Evolutionary conservation across 345 rosid genomes (phyloP).

Genomic region (Hypericum perforatum): DNA sequence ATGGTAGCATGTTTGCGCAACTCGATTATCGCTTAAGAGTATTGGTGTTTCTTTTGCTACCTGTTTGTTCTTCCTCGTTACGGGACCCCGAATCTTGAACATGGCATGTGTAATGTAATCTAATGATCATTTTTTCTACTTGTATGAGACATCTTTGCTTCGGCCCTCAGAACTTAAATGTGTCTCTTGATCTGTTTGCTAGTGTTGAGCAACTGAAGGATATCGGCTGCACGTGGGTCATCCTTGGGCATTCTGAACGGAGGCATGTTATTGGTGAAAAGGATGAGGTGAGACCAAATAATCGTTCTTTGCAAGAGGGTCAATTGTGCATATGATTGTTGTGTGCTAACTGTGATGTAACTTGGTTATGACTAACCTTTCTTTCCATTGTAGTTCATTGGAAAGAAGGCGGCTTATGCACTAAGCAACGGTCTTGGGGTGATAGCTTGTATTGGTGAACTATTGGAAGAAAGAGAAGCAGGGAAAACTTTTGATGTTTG

Average conservation of each 20-base stretch:
- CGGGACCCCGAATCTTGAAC: too few relatives aligned
- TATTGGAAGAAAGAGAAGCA: slow-evolving; percentile 82
- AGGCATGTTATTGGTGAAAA: slow-evolving; percentile 92
- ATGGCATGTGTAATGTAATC: too few relatives aligned
- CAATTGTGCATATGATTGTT: background rate
- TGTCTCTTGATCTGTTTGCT: slow-evolving; percentile 10
- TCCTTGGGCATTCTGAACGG: slow-evolving; percentile 96
- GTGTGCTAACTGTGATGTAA: background rate
- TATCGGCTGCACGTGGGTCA: slow-evolving; percentile 90
- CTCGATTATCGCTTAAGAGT: too few relatives aligned
- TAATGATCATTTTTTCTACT: too few relatives aligned
- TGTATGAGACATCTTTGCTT: too few relatives aligned
- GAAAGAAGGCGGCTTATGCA: slow-evolving; percentile 95
- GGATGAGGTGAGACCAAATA: slow-evolving; percentile 46
- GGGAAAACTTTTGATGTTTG: slow-evolving; percentile 96
- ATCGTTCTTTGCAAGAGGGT: background rate
- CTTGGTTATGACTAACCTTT: slow-evolving; percentile 9
- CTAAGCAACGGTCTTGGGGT: slow-evolving; percentile 82
- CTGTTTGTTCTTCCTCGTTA: too few relatives aligned
- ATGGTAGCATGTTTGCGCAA: too few relatives aligned
- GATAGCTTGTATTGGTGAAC: slow-evolving; percentile 92
- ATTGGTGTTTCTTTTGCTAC: too few relatives aligned
- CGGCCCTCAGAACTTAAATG: too few relatives aligned
- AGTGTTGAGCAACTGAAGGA: slow-evolving; percentile 94
- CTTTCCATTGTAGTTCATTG: slow-evolving; percentile 55